Conservation (phyloP, 208 protist genomes). For the Leishmania lainsoni region DNA sequence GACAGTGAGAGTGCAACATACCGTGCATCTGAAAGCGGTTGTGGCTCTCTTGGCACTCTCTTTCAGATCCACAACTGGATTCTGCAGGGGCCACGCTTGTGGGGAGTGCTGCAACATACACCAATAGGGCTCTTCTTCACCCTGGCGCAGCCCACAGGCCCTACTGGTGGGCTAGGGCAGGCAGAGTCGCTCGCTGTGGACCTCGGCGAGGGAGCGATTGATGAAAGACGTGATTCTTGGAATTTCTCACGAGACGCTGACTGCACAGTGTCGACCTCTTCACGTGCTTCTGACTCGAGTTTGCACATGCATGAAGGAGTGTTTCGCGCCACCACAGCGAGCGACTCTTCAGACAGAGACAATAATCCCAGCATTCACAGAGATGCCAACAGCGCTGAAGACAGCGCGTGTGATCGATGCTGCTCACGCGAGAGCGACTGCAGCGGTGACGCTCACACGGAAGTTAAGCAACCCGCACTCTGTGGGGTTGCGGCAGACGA, state of each 20-base stretch:
- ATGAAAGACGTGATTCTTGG: neutral
- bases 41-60: neutral
- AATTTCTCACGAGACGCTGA: neutral
- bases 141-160: neutral
- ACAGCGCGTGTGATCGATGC: neutral
- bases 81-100: slow-evolving; percentile 9
- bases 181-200: neutral
- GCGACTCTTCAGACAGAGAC: slow-evolving; percentile 16
- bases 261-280: neutral
- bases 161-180: neutral
- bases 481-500: neutral
- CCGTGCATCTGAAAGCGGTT: neutral
- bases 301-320: neutral
- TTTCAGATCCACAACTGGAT: neutral
- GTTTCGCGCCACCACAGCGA: slow-evolving; percentile 2
- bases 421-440: slow-evolving; percentile 5
- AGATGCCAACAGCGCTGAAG: neutral
- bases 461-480: slow-evolving; percentile 5
- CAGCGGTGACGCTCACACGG: neutral
- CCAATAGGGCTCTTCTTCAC: slow-evolving; percentile 1
- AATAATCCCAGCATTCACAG: slow-evolving; percentile 1
- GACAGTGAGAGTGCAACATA: neutral
- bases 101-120: slow-evolving; percentile 3
- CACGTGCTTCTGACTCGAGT: neutral
- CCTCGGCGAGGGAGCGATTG: neutral